Percentiles rank a stretch among this genome's conserved stretches.
Conservation (phyloP, 2,329 filamentous ascomycete genomes). For the Xylaria sp. region DNA sequence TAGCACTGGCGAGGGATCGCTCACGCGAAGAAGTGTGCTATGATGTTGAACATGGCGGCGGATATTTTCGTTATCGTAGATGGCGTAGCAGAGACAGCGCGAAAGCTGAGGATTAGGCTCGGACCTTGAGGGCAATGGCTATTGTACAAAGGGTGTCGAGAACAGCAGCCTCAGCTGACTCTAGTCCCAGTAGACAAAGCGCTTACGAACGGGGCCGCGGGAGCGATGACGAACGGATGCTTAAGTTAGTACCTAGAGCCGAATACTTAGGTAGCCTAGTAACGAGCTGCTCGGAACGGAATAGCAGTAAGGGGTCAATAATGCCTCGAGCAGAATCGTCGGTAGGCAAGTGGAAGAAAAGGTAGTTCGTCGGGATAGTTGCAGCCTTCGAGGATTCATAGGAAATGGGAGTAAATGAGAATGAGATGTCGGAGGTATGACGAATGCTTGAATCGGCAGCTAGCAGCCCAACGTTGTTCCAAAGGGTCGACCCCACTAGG, state of each 20-base stretch:
- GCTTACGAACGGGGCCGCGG: slow-evolving; percentile 1
- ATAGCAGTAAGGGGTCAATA: not conserved
- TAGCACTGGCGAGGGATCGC: not conserved
- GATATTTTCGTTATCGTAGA: slow-evolving; percentile 6
- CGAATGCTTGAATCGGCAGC: slow-evolving; percentile 21
- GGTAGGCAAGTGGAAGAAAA: not conserved
- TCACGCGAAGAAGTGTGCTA: slow-evolving; percentile 42
- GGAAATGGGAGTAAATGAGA: slow-evolving; percentile 15
- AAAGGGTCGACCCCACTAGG: slow-evolving; percentile 19
- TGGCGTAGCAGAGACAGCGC: not conserved
- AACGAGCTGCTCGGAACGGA: not conserved
- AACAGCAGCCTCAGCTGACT: slow-evolving; percentile 14
- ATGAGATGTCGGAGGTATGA: slow-evolving; percentile 28
- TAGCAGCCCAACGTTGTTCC: slow-evolving; percentile 3
- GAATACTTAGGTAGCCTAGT: slow-evolving; percentile 17
- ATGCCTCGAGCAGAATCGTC: not conserved
- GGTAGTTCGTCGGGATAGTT: not conserved
- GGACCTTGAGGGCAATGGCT: not conserved
- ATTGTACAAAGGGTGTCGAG: slow-evolving; percentile 3
- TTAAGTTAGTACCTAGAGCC: slow-evolving; percentile 8
- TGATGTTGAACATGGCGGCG: slow-evolving; percentile 39
- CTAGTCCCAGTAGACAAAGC: slow-evolving; percentile 17
- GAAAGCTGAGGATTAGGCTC: not conserved
- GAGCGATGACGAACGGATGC: slow-evolving; percentile 17
- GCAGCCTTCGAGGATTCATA: slow-evolving; percentile 19